phyloP scores from a whole-genome alignment of 1,284 basidiomycete species.

The Sparassis latifolia region DNA sequence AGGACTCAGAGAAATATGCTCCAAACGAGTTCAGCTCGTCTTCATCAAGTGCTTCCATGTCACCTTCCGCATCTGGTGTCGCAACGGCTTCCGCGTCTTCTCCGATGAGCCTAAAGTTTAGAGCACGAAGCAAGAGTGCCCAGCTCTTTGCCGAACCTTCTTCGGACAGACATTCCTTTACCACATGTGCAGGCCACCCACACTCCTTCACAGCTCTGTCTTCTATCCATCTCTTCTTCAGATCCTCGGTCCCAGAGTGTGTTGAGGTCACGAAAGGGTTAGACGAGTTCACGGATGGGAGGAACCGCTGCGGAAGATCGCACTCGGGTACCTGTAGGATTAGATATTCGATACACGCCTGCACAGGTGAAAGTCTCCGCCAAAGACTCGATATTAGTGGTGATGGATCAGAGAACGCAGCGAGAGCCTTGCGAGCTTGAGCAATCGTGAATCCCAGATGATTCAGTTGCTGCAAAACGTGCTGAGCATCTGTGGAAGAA shows the following conservation, averaged over 20 bases:
- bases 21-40: constrained; percentile 72
- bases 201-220: constrained; percentile 81
- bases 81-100: constrained; percentile 24
- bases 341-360: constrained; percentile 72
- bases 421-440: constrained; percentile 45
- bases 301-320: constrained; percentile 63
- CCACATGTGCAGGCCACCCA: constrained; percentile 74
- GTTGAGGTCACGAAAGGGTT: constrained; percentile 59
- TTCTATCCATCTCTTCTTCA: constrained; percentile 77
- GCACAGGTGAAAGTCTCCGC: constrained; percentile 41
- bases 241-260: constrained; percentile 53
- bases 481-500: constrained; percentile 35
- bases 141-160: constrained; percentile 37
- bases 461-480: constrained; percentile 39
- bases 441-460: constrained; percentile 48
- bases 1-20: constrained; percentile 35
- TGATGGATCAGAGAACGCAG: constrained; percentile 49
- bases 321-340: constrained; percentile 74
- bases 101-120: constrained; percentile 46
- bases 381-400: constrained; percentile 46
- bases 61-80: constrained; percentile 9
- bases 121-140: constrained; percentile 41
- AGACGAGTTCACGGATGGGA: constrained; percentile 59
- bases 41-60: constrained; percentile 36
- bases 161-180: constrained; percentile 47